Conservation (phyloP, 2,329 filamentous ascomycete species). For the Diaporthe sp. region DNA sequence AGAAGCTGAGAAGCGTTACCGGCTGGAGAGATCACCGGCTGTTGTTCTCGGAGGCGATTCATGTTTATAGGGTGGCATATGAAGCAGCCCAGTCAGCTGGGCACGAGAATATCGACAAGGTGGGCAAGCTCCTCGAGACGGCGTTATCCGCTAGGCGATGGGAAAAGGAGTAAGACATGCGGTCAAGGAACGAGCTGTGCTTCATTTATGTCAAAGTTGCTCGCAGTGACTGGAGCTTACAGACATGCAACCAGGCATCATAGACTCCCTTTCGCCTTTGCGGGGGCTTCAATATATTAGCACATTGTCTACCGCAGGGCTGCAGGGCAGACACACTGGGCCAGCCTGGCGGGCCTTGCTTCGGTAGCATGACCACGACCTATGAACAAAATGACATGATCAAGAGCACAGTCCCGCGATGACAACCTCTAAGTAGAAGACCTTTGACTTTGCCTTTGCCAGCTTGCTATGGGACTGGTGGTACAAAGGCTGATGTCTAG, state of each 20-base stretch:
- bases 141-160: not conserved
- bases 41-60: conserved; percentile 50
- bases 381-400: not conserved
- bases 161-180: not conserved
- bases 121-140: not conserved
- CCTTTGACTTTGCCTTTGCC: not conserved
- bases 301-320: not conserved
- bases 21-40: conserved; percentile 52
- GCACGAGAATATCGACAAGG: conserved; percentile 26
- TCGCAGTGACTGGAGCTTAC: not conserved
- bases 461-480: not conserved
- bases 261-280: not conserved
- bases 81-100: conserved; percentile 43
- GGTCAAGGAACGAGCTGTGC: not conserved
- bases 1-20: conserved; percentile 51
- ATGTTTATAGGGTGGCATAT: conserved; percentile 51
- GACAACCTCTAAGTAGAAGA: no score
- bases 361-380: not conserved
- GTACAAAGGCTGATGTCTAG: not conserved
- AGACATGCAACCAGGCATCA: not conserved
- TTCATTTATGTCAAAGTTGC: not conserved
- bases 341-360: not conserved
- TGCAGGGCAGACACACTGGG: not conserved
- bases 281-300: no score
- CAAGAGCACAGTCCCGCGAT: not conserved